Percentiles rank a stretch among this genome's conserved stretches.
Evolutionary conservation across 2,329 filamentous ascomycete genomes (phyloP).

Genomic region (Fusarium heterosporum): DNA sequence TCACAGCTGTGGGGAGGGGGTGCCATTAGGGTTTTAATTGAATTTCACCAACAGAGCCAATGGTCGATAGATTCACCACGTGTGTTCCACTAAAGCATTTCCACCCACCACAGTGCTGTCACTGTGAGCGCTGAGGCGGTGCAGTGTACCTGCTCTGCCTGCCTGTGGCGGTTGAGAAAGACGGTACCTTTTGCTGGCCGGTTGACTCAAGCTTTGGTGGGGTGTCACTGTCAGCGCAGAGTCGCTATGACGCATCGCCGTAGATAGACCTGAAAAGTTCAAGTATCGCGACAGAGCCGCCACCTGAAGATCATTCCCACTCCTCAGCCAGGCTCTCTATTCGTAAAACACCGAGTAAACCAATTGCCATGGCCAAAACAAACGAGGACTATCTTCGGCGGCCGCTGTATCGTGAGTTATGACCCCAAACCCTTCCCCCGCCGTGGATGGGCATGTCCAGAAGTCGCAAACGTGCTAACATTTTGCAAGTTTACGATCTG

Average conservation of each 20-base stretch:
- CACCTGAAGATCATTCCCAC: background rate
- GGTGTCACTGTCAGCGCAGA: background rate
- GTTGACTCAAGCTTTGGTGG: constrained; percentile 38
- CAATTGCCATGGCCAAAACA: constrained; percentile 53
- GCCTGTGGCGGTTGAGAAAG: constrained; percentile 7
- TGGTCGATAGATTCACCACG: background rate
- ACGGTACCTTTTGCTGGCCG: constrained; percentile 23
- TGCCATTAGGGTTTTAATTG: constrained; percentile 1
- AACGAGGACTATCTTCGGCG: constrained; percentile 61
- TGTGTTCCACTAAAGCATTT: background rate
- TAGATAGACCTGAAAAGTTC: constrained; percentile 22
- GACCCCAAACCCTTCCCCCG: constrained; percentile 22
- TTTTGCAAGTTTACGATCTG: constrained; percentile 78
- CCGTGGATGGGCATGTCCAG: constrained; percentile 13
- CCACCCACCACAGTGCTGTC: background rate
- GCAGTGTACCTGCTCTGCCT: background rate
- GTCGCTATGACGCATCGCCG: constrained; percentile 28
- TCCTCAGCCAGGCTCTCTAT: background rate
- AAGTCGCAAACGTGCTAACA: constrained; percentile 31
- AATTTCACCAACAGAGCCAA: background rate
- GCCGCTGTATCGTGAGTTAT: constrained; percentile 62
- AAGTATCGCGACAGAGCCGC: constrained; percentile 26
- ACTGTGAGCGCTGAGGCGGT: constrained; percentile 2
- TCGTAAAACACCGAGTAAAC: background rate
- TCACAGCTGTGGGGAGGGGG: background rate